Percentiles rank a stretch among this genome's conserved stretches.
These are phyloP conservation scores for Asterochloris sp. DNA, from an alignment of 139 green algal genomes.

Conservation along the genomic window DNA sequence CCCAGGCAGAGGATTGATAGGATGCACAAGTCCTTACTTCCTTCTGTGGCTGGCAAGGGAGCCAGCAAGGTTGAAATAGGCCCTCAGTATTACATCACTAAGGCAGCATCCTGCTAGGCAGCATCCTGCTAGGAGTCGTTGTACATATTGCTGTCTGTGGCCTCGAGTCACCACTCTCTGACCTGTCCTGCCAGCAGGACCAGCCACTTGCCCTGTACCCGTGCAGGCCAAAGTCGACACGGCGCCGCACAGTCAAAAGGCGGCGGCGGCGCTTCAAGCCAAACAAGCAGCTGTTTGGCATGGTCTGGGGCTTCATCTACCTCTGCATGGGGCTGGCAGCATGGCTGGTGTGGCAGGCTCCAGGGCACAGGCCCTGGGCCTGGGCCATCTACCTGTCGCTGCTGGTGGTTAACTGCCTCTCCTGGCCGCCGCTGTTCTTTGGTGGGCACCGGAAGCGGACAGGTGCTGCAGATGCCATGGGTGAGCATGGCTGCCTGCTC, in stretches of 20 bases:
- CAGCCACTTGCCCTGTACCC: too few species aligned
- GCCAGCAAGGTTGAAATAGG: too few species aligned
- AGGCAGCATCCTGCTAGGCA: too few species aligned
- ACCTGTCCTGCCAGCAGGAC: too few species aligned
- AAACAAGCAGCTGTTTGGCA: constrained; percentile 5
- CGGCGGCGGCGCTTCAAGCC: constrained; percentile 11
- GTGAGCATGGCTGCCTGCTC: not conserved
- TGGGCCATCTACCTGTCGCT: not conserved
- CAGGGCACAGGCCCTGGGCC: not conserved
- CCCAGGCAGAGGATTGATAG: too few species aligned
- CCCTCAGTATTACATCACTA: too few species aligned
- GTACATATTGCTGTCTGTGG: too few species aligned
- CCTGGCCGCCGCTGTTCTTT: constrained; percentile 24
- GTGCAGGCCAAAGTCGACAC: not conserved
- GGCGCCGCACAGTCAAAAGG: not conserved
- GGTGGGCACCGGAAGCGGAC: not conserved
- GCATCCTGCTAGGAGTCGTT: too few species aligned
- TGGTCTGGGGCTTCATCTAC: constrained; percentile 10
- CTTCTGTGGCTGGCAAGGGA: too few species aligned
- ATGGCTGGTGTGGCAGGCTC: constrained; percentile 19
- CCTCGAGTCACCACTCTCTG: too few species aligned
- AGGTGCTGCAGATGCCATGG: constrained; percentile 4
- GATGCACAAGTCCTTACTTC: too few species aligned
- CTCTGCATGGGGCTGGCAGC: constrained; percentile 13
- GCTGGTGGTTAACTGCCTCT: not conserved